Percentiles rank a stretch among this genome's conserved stretches.
Conservation (phyloP, 2,329 filamentous ascomycete species). For the Torrubiellomyces zombiae region DNA sequence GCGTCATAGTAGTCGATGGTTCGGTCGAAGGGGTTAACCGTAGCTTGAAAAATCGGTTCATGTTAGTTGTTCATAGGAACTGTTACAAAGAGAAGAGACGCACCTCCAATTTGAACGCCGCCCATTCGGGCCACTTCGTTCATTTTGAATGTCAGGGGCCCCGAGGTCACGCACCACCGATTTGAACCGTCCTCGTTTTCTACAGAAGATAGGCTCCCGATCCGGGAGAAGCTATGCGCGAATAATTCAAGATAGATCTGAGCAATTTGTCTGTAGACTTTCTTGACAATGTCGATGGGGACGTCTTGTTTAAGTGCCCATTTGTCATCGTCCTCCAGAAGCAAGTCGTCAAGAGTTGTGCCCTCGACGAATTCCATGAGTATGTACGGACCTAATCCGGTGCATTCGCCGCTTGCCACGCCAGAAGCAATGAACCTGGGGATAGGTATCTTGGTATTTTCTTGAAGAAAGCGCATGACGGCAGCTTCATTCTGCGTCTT, state of each 20-base stretch:
- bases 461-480: constrained; percentile 11
- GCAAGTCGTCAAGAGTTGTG: constrained; percentile 7
- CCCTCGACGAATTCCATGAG: constrained; percentile 17
- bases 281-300: constrained; percentile 7
- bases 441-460: constrained; percentile 15
- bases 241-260: constrained; percentile 14
- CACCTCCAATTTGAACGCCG: constrained; percentile 1
- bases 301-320: constrained; percentile 5
- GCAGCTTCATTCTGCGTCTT: constrained; percentile 15
- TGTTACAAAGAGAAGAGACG: background rate
- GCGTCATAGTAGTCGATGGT: background rate
- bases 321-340: constrained; percentile 7
- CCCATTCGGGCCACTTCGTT: constrained; percentile 15
- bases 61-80: background rate
- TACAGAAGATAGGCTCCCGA: constrained; percentile 20
- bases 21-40: constrained; percentile 1
- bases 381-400: constrained; percentile 14
- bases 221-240: constrained; percentile 12
- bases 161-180: constrained; percentile 14
- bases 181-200: constrained; percentile 4
- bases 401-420: constrained; percentile 12
- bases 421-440: too few species aligned
- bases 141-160: constrained; percentile 24
- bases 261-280: constrained; percentile 10
- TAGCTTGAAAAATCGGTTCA: too few species aligned